These are phyloP conservation scores for Candida dajiaensis DNA, from an alignment of 805 yeast genomes.

Conservation along the genomic window DNA sequence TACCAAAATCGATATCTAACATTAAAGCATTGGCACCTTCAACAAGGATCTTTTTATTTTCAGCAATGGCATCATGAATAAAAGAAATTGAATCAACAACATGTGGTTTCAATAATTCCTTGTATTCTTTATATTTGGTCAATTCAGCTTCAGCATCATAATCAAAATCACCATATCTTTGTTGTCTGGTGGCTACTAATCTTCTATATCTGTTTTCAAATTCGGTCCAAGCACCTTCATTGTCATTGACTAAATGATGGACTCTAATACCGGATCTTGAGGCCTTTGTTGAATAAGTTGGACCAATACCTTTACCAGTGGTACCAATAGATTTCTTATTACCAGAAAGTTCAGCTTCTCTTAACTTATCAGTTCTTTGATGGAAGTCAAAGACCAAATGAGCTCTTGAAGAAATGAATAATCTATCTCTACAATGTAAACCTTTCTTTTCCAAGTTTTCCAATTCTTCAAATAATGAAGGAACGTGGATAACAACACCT, in stretches of 20 bases:
- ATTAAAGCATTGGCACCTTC: constrained; percentile 98
- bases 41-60: constrained; percentile 80
- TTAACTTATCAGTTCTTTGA: constrained; percentile 91
- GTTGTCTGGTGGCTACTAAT: constrained; percentile 71
- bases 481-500: constrained; percentile 94
- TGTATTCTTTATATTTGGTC: constrained; percentile 65
- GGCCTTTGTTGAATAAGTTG: constrained; percentile 95
- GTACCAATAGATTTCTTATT: constrained; percentile 88
- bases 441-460: constrained; percentile 79
- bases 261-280: constrained; percentile 95
- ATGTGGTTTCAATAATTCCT: constrained; percentile 74
- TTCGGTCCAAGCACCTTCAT: constrained; percentile 90
- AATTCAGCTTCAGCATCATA: constrained; percentile 81
- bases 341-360: constrained; percentile 76
- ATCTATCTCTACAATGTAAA: constrained; percentile 50
- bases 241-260: constrained; percentile 88
- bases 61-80: constrained; percentile 69
- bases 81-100: constrained; percentile 89
- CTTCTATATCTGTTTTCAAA: constrained; percentile 75
- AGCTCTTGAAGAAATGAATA: constrained; percentile 88
- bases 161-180: constrained; percentile 91
- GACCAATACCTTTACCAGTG: constrained; percentile 98
- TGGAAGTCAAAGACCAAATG: constrained; percentile 97
- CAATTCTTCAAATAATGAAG: constrained; percentile 86
- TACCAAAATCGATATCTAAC: constrained; percentile 97